Conservation (phyloP, 1,139 yeast genomes). For the Diutina siamensis region DNA sequence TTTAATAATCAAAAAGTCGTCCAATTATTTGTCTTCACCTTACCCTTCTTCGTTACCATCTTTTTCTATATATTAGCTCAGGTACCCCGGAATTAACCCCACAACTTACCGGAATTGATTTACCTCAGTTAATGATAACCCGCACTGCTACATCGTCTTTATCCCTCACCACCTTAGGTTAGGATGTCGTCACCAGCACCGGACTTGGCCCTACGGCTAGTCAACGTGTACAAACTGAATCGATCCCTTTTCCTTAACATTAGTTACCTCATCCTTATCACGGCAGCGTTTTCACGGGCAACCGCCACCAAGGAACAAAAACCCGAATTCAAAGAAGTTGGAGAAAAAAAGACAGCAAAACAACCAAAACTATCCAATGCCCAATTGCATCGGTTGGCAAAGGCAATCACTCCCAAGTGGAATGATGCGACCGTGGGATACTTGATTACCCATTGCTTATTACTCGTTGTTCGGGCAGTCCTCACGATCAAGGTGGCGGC, state of each 20-base stretch:
- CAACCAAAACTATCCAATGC: constrained; percentile 22
- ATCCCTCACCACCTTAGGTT: neutral
- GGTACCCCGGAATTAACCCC: too few relatives aligned
- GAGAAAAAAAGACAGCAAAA: constrained; percentile 11
- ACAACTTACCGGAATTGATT: too few relatives aligned
- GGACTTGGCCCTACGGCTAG: constrained; percentile 14
- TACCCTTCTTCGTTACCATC: too few relatives aligned
- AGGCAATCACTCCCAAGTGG: constrained; percentile 28
- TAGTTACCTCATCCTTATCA: constrained; percentile 35
- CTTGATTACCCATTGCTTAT: constrained; percentile 45
- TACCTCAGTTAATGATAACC: too few relatives aligned
- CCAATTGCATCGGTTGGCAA: constrained; percentile 21
- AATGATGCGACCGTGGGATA: constrained; percentile 24
- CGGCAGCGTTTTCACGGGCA: constrained; percentile 36
- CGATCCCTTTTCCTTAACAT: constrained; percentile 37
- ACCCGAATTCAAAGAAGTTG: constrained; percentile 5
- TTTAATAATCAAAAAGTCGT: too few relatives aligned
- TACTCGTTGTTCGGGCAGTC: constrained; percentile 59
- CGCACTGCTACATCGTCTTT: too few relatives aligned
- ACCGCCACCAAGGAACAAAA: constrained; percentile 16
- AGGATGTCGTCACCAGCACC: neutral
- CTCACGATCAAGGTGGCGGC: constrained; percentile 77
- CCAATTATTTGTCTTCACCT: too few relatives aligned
- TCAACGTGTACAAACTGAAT: constrained; percentile 32
- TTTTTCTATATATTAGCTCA: too few relatives aligned